Percentiles rank a stretch among this genome's conserved stretches.
Conservation (phyloP, 495 filamentous ascomycete genomes). For the Aspergillus taichungensis region DNA sequence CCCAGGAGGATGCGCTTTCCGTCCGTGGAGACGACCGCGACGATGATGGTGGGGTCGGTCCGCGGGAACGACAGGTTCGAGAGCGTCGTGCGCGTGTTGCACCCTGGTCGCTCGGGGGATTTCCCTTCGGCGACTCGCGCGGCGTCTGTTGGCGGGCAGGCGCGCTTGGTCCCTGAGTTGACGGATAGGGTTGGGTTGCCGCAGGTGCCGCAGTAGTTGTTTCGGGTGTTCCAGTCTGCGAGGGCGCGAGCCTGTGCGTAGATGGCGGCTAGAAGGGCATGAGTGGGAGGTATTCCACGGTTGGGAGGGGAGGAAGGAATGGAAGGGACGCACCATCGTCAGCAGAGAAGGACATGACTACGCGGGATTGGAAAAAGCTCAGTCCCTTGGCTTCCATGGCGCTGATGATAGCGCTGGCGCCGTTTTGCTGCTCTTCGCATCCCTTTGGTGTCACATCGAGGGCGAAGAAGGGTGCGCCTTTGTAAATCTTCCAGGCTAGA, state of each 20-base stretch:
- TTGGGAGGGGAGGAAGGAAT: not conserved
- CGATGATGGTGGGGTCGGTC: constrained; percentile 92
- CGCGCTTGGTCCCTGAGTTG: constrained; percentile 83
- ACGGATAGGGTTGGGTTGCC: constrained; percentile 76
- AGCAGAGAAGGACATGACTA: constrained; percentile 48
- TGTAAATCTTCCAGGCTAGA: constrained; percentile 52
- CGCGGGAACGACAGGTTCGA: constrained; percentile 88
- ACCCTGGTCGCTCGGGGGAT: constrained; percentile 49
- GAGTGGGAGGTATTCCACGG: constrained; percentile 2
- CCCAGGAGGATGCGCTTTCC: constrained; percentile 73
- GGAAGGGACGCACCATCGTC: constrained; percentile 44
- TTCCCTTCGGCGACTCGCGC: constrained; percentile 25
- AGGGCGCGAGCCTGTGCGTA: constrained; percentile 87
- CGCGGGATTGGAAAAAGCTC: constrained; percentile 49
- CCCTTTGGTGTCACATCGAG: constrained; percentile 77
- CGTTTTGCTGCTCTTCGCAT: constrained; percentile 37
- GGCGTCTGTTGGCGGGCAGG: constrained; percentile 75
- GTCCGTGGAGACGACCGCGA: constrained; percentile 75
- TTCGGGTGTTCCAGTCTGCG: constrained; percentile 89
- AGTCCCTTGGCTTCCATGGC: constrained; percentile 50
- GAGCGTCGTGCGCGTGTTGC: constrained; percentile 55
- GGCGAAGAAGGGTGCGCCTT: constrained; percentile 76
- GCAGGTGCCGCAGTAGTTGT: constrained; percentile 84
- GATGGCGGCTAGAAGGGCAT: constrained; percentile 57
- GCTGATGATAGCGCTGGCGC: constrained; percentile 39